Evolutionary conservation across 768 basidiomycete species (phyloP), one percentile per base, ranked within the genome.

Genomic region (Trametes punicea): DNA sequence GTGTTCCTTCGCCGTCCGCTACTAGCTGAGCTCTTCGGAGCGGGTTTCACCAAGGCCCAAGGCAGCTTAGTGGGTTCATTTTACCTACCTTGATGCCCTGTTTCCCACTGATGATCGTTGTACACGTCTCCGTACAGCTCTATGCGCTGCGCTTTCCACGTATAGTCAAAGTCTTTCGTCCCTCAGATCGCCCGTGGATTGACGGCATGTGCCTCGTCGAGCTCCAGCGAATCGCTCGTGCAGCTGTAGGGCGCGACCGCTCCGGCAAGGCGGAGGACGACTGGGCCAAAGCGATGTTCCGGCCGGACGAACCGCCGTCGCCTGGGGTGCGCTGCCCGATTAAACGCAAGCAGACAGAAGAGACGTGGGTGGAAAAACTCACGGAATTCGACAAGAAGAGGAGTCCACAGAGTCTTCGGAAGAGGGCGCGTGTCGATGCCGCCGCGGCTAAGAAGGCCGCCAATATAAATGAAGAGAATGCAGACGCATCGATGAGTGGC

Each of bases 131-230:
- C 30, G 46, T 39, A 13, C 57, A 93, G 90, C 76, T 85, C 64
- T 94, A 94, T 66, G 90, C 90, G 60, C 75, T 93, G 4, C 85
- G 93, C 20, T 95, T 88, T 67, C 90, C 93, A 0, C 77, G 93
- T 46, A 76, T 95, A 27, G 78, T 78, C 30, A 94, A 93, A 66
- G 71, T 85, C 1, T 81, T 81, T 67, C 81, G 85, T 6, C 64
- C 73, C 0, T 69, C 66, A 21, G 88, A 92, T 56, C 80, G 92
- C 16, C 67, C 72, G n/a, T 91, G 88, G 85, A 71, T 67, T 30
- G 82, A 85, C 30, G 78, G 78, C 18, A 63, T 78, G 27, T 72
- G 75, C 21, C 71, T 85, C 3, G 69, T 76, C 20, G 74, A 75
- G 18, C 69, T 87, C 13, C 80, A 87, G 55, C 66, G 68, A 2